phyloP scores from a whole-genome alignment of 768 basidiomycete genomes.

The Plicaturopsis crispa region DNA sequence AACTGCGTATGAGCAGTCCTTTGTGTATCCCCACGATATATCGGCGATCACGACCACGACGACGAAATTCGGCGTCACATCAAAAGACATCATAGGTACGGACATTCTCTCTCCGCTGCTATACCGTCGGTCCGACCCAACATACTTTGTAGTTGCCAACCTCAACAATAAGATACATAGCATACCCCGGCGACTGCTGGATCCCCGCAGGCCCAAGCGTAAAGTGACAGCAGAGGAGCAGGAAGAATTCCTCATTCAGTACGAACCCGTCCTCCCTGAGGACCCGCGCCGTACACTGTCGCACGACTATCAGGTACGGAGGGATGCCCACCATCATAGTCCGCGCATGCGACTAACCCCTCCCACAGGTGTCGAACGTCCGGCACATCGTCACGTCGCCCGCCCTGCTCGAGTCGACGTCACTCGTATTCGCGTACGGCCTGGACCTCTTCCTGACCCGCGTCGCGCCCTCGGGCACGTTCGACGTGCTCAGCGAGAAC shows the following conservation, averaged over 20 bases:
- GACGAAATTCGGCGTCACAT: slow-evolving; percentile 84
- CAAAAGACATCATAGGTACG: slow-evolving; percentile 81
- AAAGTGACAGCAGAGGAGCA: slow-evolving; percentile 72
- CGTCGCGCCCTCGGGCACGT: slow-evolving; percentile 80
- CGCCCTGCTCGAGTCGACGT: slow-evolving; percentile 86
- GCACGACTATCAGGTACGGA: slow-evolving; percentile 35
- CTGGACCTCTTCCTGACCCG: slow-evolving; percentile 87
- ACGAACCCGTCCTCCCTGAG: slow-evolving; percentile 71
- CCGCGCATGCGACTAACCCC: neutral
- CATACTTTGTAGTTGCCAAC: slow-evolving; percentile 55
- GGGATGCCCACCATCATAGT: neutral
- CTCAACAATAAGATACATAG: slow-evolving; percentile 66
- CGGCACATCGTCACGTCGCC: slow-evolving; percentile 69
- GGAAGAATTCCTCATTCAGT: slow-evolving; percentile 82
- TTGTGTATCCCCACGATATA: slow-evolving; percentile 60
- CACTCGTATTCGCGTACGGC: slow-evolving; percentile 79
- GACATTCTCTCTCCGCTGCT: too few species aligned
- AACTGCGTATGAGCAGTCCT: slow-evolving; percentile 61
- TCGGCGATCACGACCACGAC: slow-evolving; percentile 66
- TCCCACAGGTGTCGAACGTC: slow-evolving; percentile 58
- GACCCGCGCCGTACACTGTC: slow-evolving; percentile 53
- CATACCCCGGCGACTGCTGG: slow-evolving; percentile 63
- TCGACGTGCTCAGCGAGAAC: slow-evolving; percentile 84
- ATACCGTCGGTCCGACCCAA: too few species aligned
- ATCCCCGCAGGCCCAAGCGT: slow-evolving; percentile 76